Evolutionary conservation across 257 asterid species (phyloP).

Genomic region (Salvia miltiorrhiza): DNA sequence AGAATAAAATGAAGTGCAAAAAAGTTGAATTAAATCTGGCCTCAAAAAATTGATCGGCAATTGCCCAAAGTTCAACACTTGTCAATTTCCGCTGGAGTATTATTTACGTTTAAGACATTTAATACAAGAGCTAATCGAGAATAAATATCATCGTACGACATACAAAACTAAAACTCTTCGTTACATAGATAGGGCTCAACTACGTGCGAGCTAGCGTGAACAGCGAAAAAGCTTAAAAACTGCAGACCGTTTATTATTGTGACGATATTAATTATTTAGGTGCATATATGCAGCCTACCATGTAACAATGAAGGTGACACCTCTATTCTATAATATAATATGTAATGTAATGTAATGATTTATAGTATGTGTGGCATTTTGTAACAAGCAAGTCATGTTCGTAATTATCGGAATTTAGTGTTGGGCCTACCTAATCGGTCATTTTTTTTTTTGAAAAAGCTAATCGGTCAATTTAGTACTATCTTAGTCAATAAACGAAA

Average conservation of each 20-base stretch:
- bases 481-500: not conserved
- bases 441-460: too few relatives aligned
- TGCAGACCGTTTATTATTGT: not conserved
- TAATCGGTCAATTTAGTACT: not conserved
- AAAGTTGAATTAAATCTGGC: not conserved
- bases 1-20: not conserved
- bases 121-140: not conserved
- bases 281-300: not conserved
- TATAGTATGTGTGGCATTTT: not conserved
- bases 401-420: not conserved
- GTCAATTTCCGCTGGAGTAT: not conserved
- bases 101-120: not conserved
- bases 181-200: conserved; percentile 11
- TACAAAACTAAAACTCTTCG: not conserved
- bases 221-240: not conserved
- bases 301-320: not conserved
- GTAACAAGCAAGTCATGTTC: not conserved
- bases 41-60: not conserved
- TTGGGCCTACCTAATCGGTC: not conserved
- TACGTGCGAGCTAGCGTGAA: conserved; percentile 17
- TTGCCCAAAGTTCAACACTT: conserved; percentile 1
- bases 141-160: not conserved
- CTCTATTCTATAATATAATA: not conserved
- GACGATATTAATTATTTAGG: not conserved
- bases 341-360: not conserved